Conservation (phyloP, 2,329 filamentous ascomycete species). For the Alternaria sp. region DNA sequence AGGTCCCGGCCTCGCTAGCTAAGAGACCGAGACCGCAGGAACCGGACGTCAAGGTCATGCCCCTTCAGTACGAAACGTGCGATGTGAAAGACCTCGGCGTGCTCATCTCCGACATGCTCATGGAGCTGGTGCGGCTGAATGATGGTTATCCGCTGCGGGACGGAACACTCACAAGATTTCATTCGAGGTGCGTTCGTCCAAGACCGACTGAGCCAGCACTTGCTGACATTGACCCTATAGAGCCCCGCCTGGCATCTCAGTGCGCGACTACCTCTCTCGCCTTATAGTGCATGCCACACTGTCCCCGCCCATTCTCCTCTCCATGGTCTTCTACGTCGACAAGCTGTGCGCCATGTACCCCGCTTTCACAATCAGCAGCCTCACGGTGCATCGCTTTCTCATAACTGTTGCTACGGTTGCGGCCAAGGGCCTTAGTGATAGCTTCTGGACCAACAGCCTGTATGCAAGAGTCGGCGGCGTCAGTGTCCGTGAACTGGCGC, state of each 20-base stretch:
- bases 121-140: conserved; percentile 92
- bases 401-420: conserved; percentile 96
- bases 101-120: conserved; percentile 92
- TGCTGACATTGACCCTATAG: conserved; percentile 45
- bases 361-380: conserved; percentile 93
- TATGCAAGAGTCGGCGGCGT: conserved; percentile 95
- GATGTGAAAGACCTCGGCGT: conserved; percentile 86
- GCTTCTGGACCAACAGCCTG: conserved; percentile 97
- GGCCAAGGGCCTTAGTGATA: conserved; percentile 93
- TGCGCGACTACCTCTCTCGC: conserved; percentile 90
- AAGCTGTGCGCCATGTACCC: conserved; percentile 90
- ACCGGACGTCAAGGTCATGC: conserved; percentile 66
- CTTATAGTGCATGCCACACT: conserved; percentile 93
- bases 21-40: conserved; percentile 49
- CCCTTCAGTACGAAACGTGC: conserved; percentile 81
- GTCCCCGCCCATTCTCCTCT: conserved; percentile 90
- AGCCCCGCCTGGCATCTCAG: conserved; percentile 88
- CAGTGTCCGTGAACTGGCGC: conserved; percentile 84
- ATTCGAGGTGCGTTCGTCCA: conserved; percentile 73
- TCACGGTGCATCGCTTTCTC: conserved; percentile 96
- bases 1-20: conserved; percentile 37
- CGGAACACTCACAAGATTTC: conserved; percentile 89
- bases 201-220: not conserved
- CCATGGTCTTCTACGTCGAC: conserved; percentile 99
- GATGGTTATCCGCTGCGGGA: conserved; percentile 85